These are phyloP conservation scores for Rhodosorus marinus DNA, from an alignment of 23 red algal species.

Conservation along the genomic window DNA sequence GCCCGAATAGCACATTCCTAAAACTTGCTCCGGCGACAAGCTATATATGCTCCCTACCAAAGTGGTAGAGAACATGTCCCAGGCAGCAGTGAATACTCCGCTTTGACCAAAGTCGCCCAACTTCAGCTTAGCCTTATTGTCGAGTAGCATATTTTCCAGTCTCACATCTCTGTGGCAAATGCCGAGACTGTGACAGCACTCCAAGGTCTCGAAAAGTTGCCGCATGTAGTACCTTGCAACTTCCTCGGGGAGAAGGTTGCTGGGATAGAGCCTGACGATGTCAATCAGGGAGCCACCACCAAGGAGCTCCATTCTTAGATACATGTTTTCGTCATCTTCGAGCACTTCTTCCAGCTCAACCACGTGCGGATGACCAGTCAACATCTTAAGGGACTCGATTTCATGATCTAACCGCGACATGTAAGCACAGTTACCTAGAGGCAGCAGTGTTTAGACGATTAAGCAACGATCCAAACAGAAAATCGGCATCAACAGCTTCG, in stretches of 20 bases:
- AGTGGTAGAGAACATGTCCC: constrained; percentile 82
- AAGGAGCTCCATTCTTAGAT: constrained; percentile 85
- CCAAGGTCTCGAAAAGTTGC: constrained; percentile 59
- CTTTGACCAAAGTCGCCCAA: constrained; percentile 91
- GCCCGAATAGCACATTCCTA: constrained; percentile 62
- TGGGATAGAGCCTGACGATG: constrained; percentile 60
- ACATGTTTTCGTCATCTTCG: constrained; percentile 55
- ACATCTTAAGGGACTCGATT: constrained; percentile 55
- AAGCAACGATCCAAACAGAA: too few species aligned
- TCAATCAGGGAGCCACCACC: constrained; percentile 75
- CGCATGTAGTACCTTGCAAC: constrained; percentile 61
- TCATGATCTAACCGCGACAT: constrained; percentile 81
- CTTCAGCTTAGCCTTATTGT: constrained; percentile 61
- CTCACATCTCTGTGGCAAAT: constrained; percentile 89
- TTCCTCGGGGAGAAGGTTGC: constrained; percentile 53
- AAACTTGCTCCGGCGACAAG: constrained; percentile 73
- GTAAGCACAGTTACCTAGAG: constrained; percentile 84
- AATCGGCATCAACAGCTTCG: too few species aligned
- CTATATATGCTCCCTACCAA: constrained; percentile 82
- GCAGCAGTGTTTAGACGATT: too few species aligned
- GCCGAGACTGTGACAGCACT: constrained; percentile 59
- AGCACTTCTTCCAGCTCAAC: constrained; percentile 74
- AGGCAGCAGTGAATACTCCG: constrained; percentile 72
- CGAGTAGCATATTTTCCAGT: constrained; percentile 89
- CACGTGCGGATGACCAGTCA: constrained; percentile 65